Evolutionary conservation across 1,139 yeast species (phyloP).

Genomic region (Nakaseomyces uthaithaninus): DNA sequence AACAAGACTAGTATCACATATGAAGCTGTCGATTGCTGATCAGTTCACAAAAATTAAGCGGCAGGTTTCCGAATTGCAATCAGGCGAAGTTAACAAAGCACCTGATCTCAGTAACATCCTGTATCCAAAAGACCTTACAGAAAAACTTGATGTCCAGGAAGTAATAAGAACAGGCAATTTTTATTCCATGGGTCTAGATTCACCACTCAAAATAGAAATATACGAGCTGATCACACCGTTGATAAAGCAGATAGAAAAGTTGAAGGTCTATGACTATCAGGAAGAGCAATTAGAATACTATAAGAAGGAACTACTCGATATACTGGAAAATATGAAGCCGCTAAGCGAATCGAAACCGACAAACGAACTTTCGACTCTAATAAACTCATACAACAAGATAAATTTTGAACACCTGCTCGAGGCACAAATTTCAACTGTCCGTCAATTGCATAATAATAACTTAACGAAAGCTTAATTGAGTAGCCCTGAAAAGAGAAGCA

Average conservation of each 20-base stretch:
- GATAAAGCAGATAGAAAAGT: constrained; percentile 2
- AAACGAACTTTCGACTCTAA: neutral
- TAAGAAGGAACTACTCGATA: neutral
- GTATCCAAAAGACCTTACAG: neutral
- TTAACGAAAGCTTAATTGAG: too few species aligned
- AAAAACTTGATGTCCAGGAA: neutral
- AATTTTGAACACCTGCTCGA: neutral
- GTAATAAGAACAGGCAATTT: constrained; percentile 1
- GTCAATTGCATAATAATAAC: neutral
- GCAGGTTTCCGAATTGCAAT: too few species aligned
- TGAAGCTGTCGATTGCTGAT: neutral
- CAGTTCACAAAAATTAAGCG: neutral
- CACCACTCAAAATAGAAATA: neutral
- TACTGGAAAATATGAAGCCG: neutral
- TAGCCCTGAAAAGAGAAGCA: too few species aligned
- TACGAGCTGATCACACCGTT: neutral
- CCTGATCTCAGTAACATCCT: neutral
- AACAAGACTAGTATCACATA: neutral
- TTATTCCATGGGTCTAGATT: constrained; percentile 1
- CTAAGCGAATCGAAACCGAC: neutral
- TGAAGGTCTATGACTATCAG: neutral
- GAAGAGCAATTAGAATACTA: neutral
- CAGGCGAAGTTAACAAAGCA: too few species aligned
- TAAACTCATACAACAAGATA: neutral
- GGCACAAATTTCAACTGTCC: constrained; percentile 1